Percentiles rank a stretch among this genome's conserved stretches.
These are phyloP conservation scores for Thalia dealbata DNA, from an alignment of 176 grass and related monocot species.

Conservation along the genomic window DNA sequence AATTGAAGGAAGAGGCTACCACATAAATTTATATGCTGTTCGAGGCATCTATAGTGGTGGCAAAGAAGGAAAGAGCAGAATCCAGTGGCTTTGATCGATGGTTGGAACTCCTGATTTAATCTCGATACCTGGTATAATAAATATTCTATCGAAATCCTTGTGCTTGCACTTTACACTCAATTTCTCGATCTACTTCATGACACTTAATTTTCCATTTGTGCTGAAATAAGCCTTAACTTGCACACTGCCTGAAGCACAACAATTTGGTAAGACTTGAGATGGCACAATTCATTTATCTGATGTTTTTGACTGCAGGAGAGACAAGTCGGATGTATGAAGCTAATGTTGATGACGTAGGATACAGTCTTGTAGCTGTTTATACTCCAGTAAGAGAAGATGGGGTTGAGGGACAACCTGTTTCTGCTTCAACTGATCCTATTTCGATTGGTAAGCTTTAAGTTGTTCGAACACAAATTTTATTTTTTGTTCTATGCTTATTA, in stretches of 20 bases:
- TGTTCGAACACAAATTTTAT: neutral
- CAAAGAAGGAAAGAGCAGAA: conserved; percentile 94
- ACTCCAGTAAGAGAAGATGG: conserved; percentile 91
- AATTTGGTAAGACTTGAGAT: too few species aligned
- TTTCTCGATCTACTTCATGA: neutral
- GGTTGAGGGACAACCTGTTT: conserved; percentile 77
- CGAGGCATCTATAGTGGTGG: conserved; percentile 66
- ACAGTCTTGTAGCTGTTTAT: conserved; percentile 88
- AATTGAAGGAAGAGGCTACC: conserved; percentile 99
- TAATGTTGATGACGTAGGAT: conserved; percentile 93
- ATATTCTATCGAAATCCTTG: neutral
- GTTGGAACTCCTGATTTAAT: conserved; percentile 97
- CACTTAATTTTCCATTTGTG: neutral
- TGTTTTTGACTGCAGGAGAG: conserved; percentile 47
- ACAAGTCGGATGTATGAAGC: conserved; percentile 82
- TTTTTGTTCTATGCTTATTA: neutral
- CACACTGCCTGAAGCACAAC: too few species aligned
- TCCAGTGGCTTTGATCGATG: conserved; percentile 93
- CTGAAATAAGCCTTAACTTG: neutral
- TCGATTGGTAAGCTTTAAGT: conserved; percentile 50
- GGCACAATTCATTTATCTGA: too few species aligned
- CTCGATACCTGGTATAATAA: conserved; percentile 74
- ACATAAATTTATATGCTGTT: conserved; percentile 83
- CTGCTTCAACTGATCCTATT: conserved; percentile 83
- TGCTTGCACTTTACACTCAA: neutral